Conservation (phyloP, 176 grass and related monocot genomes). For the Lolium rigidum region DNA sequence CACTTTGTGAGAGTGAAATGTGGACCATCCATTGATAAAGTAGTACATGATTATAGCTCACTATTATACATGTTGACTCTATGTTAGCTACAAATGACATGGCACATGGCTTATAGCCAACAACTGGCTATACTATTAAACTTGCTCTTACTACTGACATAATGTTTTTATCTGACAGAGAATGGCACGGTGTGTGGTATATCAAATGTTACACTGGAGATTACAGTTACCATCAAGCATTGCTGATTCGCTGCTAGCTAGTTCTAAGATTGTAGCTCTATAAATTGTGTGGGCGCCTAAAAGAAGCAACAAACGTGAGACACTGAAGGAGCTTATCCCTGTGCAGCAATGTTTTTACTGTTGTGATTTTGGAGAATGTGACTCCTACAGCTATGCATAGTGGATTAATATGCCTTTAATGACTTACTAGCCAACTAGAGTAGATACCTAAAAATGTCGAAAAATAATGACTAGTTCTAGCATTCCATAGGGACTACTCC, state of each 20-base stretch:
- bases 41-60: too few species aligned
- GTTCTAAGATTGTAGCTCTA: slow-evolving; percentile 24
- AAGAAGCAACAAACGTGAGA: slow-evolving; percentile 43
- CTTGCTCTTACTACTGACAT: background rate
- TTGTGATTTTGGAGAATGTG: slow-evolving; percentile 55
- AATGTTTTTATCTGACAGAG: slow-evolving; percentile 30
- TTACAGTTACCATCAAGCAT: slow-evolving; percentile 2
- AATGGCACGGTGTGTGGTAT: background rate
- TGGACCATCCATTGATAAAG: too few species aligned
- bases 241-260: background rate
- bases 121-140: too few species aligned
- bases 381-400: slow-evolving; percentile 14
- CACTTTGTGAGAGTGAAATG: too few species aligned
- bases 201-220: background rate
- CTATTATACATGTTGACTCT: too few species aligned
- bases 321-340: slow-evolving; percentile 34
- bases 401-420: slow-evolving; percentile 16
- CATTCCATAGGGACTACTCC: slow-evolving; percentile 22
- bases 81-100: too few species aligned
- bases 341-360: slow-evolving; percentile 30
- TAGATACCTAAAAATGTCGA: slow-evolving; percentile 29
- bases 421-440: slow-evolving; percentile 5
- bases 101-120: too few species aligned
- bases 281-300: background rate
- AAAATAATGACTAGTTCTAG: slow-evolving; percentile 30